Conservation (phyloP, 768 basidiomycete genomes). For the Cytidiella melzeri region DNA sequence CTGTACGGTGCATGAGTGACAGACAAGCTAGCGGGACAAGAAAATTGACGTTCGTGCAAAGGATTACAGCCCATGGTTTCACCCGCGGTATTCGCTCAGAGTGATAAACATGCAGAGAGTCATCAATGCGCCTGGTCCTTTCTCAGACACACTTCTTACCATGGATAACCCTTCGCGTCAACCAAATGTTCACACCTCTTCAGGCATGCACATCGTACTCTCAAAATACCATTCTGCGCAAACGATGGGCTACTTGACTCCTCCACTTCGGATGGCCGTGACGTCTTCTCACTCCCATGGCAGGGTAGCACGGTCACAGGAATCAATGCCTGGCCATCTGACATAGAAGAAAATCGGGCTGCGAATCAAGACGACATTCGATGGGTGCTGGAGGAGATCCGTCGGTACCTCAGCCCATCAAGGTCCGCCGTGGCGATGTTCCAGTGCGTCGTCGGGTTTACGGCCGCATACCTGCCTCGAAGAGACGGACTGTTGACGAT, state of each 20-base stretch:
- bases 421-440: constrained; percentile 91
- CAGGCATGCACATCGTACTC: constrained; percentile 93
- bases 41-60: constrained; percentile 81
- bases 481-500: constrained; percentile 85
- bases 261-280: constrained; percentile 90
- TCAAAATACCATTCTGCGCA: constrained; percentile 96
- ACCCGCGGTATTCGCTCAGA: too few species aligned
- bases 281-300: constrained; percentile 99
- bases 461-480: constrained; percentile 79
- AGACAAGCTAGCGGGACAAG: constrained; percentile 78
- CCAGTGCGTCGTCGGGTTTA: constrained; percentile 89
- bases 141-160: constrained; percentile 77
- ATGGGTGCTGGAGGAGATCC: constrained; percentile 93
- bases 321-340: constrained; percentile 83
- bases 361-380: constrained; percentile 92
- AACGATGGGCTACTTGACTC: constrained; percentile 93
- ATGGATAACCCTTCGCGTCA: constrained; percentile 74
- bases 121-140: constrained; percentile 96
- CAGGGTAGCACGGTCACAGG: constrained; percentile 97
- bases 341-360: constrained; percentile 66
- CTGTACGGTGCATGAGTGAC: constrained; percentile 70
- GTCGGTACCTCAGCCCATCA: constrained; percentile 87
- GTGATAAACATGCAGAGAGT: too few species aligned
- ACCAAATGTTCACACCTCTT: constrained; percentile 88
- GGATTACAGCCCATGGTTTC: constrained; percentile 26